Evolutionary conservation across 805 yeast genomes (phyloP).

Genomic region (Candida sithepensis): DNA sequence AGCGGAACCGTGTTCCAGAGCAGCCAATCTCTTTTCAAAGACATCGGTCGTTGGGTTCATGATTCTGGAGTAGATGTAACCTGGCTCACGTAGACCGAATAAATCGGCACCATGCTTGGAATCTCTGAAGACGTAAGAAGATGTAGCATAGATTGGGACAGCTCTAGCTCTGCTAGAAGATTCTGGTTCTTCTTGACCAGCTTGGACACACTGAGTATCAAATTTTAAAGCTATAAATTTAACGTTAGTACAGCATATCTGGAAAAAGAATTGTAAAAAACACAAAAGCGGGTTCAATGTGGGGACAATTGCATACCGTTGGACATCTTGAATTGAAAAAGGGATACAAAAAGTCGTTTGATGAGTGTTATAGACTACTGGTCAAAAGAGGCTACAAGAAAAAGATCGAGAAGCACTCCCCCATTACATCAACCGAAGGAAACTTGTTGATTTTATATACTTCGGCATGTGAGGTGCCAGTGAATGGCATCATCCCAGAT

Average conservation of each 20-base stretch:
- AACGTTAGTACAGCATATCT: neutral
- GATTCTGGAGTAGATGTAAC: slow-evolving; percentile 84
- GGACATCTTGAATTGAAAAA: too few relatives aligned
- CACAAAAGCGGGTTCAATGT: neutral
- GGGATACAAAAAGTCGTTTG: too few relatives aligned
- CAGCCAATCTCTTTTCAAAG: slow-evolving; percentile 88
- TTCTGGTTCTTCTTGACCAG: slow-evolving; percentile 77
- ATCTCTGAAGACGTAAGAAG: slow-evolving; percentile 83
- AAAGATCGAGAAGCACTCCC: too few relatives aligned
- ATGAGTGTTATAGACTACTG: too few relatives aligned
- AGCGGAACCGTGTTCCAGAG: slow-evolving; percentile 87
- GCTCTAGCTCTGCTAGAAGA: slow-evolving; percentile 74
- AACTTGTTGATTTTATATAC: too few relatives aligned
- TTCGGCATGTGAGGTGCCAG: too few relatives aligned
- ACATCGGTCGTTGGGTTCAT: slow-evolving; percentile 92
- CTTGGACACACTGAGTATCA: slow-evolving; percentile 91
- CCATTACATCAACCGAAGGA: too few relatives aligned
- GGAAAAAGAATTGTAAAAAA: neutral
- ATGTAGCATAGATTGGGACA: slow-evolving; percentile 88
- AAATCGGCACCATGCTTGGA: slow-evolving; percentile 91
- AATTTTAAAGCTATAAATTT: slow-evolving; percentile 53
- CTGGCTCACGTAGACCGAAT: slow-evolving; percentile 79
- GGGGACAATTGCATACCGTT: too few relatives aligned
- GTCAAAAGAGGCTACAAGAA: too few relatives aligned
- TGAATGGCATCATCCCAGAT: too few relatives aligned